Base-by-base conservation (phyloP, 2,329 filamentous ascomycete species). In the Colletotrichum sp. region DNA sequence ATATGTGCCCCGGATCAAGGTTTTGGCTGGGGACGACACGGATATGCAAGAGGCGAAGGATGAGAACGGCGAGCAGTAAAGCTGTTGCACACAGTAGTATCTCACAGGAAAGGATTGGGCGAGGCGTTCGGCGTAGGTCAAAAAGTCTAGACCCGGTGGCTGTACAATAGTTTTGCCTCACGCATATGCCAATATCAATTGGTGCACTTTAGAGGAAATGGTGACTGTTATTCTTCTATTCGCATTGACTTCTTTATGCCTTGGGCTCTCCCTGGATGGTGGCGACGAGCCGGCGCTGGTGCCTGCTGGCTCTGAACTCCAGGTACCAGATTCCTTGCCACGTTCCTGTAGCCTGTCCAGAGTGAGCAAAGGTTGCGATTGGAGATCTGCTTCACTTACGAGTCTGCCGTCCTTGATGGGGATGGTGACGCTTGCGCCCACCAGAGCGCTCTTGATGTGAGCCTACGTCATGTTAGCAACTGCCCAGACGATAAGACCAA, bases 301-400 rank as follows among this genome's bases (percentile, higher is more conserved):
- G 96, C 85, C 92, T 95, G 79, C 88, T 88, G 12, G 89, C 90
- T 72, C 96, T 90, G 84, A 99, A 99, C 86, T 99, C 97, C 78
- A 98, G 87, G 84, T 98, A 98, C 95, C 95, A 99, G 76, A 99
- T 96, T 0, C 97, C 92, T 81, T 97, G 95, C 95, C 95, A 96
- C 6, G 92, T 94, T 26, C 92, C 92, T 15, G 90, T 91, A 26
- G 89, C 89, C 89, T 91, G 69, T 60, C 34, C n/a, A 24, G 12
- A 16, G 30, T 39, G 26, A 66, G 15, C 60, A 39, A n/a, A 24
- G 3, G 16, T n/a, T 9, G 28, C 34, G 9, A 5, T 18, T 8
- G 34, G 30, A 49, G 9, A 6, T 52, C 13, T 15, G 18, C 32
- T n/a, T 52, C 34, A 86, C 89, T 81, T 82, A 91, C 93, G 83